Evolutionary conservation across 2,329 filamentous ascomycete genomes (phyloP), one percentile per base, ranked within the genome.

Genomic region (Apiospora marii): DNA sequence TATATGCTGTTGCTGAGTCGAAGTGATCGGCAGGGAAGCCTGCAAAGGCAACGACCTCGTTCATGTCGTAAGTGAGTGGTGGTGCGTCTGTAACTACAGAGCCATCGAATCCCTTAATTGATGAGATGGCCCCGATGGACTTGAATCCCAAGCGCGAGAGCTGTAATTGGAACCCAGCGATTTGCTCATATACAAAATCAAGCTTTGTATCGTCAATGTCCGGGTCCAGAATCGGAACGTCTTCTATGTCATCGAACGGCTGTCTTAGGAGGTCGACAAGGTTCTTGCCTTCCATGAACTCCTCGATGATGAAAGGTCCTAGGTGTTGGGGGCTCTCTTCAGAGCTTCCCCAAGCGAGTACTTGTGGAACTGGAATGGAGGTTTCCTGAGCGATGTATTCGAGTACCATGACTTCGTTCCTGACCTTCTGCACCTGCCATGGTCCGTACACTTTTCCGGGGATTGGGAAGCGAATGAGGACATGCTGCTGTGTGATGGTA

Each of bases 61-160:
- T 84, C 80, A 84, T 84, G 49, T 82, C 81, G 69, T 81, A 82
- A n/a, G 81, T 84, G n/a, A 84, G 74, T 8, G 83, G 74, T 8
- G 83, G 82, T 71, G 81, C 74, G 72, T 73, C 70, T 27, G 76
- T 76, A 68, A 83, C 81, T 22, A 74, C 73, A 81, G 79, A 85
- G 58, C 70, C 69, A 27, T 74, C 71, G 68, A 75, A 74, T 4
- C 14, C 14, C 7, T 1, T 24, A 12, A 49, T 24, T 12, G 22
- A 49, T 19, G 27, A 19, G 53, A 64, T 64, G 6, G 53, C n/a
- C 1, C 53, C 53, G 34, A 64, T 64, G 7, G 5, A 22, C 13
- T 13, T 13, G 24, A 70, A 64, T 1, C 30, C 3, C 34, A 70
- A 27, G 69, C 51, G 48, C 22, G 58, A 67, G 48, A 64, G 53